Evolutionary conservation across 2,329 filamentous ascomycete species (phyloP).

Genomic region (Amylocarpus encephaloides): DNA sequence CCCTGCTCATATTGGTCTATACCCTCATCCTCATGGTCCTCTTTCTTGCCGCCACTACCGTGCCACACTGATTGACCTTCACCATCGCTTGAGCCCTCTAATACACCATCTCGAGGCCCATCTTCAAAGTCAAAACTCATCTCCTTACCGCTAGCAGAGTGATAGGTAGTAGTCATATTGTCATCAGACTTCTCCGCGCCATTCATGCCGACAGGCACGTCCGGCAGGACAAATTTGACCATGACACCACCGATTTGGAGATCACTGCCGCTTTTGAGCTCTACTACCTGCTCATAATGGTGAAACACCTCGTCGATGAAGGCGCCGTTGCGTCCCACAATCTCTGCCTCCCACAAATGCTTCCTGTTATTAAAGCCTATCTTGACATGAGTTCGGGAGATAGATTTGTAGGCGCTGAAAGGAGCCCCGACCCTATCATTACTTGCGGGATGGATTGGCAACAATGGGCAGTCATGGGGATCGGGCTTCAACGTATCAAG

Average conservation of each 20-base stretch:
- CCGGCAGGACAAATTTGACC: conserved; percentile 63
- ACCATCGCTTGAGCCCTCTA: conserved; percentile 35
- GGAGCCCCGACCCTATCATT: conserved; percentile 47
- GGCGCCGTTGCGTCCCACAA: conserved; percentile 58
- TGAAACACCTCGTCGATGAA: conserved; percentile 58
- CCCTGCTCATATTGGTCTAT: conserved; percentile 30
- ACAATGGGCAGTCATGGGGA: conserved; percentile 55
- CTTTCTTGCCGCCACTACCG: conserved; percentile 22
- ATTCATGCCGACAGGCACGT: conserved; percentile 49
- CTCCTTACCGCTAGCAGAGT: conserved; percentile 54
- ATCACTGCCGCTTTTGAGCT: conserved; percentile 57
- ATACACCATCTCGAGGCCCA: conserved; percentile 49
- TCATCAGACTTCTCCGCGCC: conserved; percentile 52
- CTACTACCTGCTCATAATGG: conserved; percentile 45
- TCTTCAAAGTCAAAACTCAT: conserved; percentile 72
- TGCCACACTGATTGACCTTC: conserved; percentile 28
- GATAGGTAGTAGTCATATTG: conserved; percentile 42
- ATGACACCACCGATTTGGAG: conserved; percentile 67
- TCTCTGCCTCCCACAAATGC: conserved; percentile 56
- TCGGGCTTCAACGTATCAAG: conserved; percentile 54
- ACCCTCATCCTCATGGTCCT: conserved; percentile 19
- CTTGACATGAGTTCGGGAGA: conserved; percentile 67
- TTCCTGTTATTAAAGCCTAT: conserved; percentile 62
- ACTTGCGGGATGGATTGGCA: conserved; percentile 60
- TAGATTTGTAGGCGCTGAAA: conserved; percentile 60